Conservation (phyloP, 176 grass and related monocot genomes). For the Pharus latifolius region DNA sequence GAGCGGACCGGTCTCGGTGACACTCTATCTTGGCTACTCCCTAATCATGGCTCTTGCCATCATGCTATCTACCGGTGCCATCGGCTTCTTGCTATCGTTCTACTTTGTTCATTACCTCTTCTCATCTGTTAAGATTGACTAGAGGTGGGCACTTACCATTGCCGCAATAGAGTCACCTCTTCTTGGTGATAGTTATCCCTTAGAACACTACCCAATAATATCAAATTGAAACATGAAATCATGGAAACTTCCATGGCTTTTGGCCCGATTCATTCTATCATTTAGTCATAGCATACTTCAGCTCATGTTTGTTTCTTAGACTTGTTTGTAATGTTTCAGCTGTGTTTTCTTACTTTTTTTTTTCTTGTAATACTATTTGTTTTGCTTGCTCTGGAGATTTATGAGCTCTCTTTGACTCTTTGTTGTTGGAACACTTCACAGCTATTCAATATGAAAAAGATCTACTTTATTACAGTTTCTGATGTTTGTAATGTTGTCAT, state of each 20-base stretch:
- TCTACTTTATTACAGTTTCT: conserved; percentile 9
- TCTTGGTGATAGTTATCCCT: too few species aligned
- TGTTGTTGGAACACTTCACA: conserved; percentile 14
- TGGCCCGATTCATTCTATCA: conserved; percentile 18
- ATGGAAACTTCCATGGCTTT: conserved; percentile 27
- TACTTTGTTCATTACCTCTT: conserved; percentile 84
- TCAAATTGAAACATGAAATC: conserved; percentile 3
- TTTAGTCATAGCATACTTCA: conserved; percentile 22
- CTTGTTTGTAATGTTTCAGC: conserved; percentile 23
- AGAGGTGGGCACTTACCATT: conserved; percentile 1
- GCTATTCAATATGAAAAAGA: conserved; percentile 19
- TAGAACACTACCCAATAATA: too few species aligned
- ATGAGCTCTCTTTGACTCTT: conserved; percentile 5
- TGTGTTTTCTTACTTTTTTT: conserved; percentile 15
- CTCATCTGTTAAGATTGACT: conserved; percentile 88
- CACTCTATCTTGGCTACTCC: conserved; percentile 67
- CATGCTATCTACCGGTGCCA: conserved; percentile 70
- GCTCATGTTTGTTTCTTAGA: conserved; percentile 19
- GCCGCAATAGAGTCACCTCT: too few species aligned
- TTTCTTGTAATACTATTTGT: conserved; percentile 34
- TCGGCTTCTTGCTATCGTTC: conserved; percentile 72
- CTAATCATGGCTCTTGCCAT: conserved; percentile 77
- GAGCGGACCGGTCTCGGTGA: conserved; percentile 75
- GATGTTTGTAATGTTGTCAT: neutral
- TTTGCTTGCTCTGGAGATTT: conserved; percentile 29